phyloP scores from a whole-genome alignment of 768 basidiomycete species.

The Trametes elegans region DNA sequence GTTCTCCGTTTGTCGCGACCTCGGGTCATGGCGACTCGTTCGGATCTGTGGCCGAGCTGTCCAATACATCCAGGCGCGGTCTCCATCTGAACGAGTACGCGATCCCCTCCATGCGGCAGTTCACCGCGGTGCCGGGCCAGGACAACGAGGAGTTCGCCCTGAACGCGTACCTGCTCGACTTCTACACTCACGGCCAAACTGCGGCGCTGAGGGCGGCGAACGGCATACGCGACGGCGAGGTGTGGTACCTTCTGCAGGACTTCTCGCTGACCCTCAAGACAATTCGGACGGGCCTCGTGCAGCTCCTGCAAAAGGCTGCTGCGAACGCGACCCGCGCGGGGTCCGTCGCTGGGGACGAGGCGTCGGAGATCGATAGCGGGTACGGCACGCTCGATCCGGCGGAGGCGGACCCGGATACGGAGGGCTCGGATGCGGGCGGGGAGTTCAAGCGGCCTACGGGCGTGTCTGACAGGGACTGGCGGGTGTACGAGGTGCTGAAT shows the following conservation, averaged over 20 bases:
- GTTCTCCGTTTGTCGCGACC: constrained; percentile 65
- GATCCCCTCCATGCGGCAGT: constrained; percentile 51
- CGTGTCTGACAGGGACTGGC: constrained; percentile 50
- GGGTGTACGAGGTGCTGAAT: constrained; percentile 49
- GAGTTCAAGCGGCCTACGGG: constrained; percentile 35
- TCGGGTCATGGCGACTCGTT: constrained; percentile 66
- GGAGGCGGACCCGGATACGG: constrained; percentile 24
- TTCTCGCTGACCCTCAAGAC: constrained; percentile 51
- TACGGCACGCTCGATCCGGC: constrained; percentile 32
- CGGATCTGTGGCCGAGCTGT: constrained; percentile 48
- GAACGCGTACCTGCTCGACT: constrained; percentile 69
- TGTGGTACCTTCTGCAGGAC: constrained; percentile 66
- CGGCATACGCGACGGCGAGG: constrained; percentile 55
- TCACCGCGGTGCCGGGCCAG: constrained; percentile 25
- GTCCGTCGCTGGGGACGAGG: constrained; percentile 19
- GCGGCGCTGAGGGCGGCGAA: constrained; percentile 49
- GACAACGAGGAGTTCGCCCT: constrained; percentile 35
- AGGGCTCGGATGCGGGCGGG: constrained; percentile 25
- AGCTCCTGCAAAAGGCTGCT: constrained; percentile 37
- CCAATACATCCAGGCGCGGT: constrained; percentile 48
- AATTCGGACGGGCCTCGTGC: constrained; percentile 49
- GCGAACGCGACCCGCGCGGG: constrained; percentile 8
- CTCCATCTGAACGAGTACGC: constrained; percentile 57
- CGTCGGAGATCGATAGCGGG: constrained; percentile 33
- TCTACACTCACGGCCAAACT: constrained; percentile 63